A percentile compares a stretch with the other conserved stretches of the same genome.
phyloP scores from a whole-genome alignment of 2,329 filamentous ascomycete genomes.

The Diaporthe vaccinii region DNA sequence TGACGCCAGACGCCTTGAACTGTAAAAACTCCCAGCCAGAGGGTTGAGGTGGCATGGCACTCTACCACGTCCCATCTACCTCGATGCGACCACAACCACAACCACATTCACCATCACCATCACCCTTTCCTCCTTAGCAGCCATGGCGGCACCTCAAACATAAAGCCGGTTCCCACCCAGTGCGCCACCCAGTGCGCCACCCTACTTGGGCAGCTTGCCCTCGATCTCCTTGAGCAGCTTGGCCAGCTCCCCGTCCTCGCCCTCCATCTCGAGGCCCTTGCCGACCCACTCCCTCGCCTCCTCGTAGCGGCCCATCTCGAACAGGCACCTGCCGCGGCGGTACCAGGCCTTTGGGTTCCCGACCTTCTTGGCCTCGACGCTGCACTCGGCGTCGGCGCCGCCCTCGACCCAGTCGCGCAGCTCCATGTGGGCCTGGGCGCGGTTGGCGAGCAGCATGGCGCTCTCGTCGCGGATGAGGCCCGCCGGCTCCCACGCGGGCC shows the following conservation, averaged over 20 bases:
- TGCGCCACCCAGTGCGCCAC: constrained; percentile 42
- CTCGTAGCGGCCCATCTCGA: constrained; percentile 89
- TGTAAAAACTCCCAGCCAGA: background rate
- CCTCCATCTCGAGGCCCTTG: constrained; percentile 85
- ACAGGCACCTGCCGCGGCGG: constrained; percentile 84
- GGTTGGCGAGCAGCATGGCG: constrained; percentile 83
- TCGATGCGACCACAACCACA: background rate
- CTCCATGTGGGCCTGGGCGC: constrained; percentile 91
- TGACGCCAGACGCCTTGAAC: constrained; percentile 29
- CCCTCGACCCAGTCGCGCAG: constrained; percentile 86
- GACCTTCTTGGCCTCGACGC: constrained; percentile 86
- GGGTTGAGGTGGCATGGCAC: background rate
- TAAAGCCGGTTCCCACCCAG: constrained; percentile 30
- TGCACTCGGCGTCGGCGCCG: constrained; percentile 87
- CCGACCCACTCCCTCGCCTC: constrained; percentile 87
- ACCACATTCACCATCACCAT: background rate
- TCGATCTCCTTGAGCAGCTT: constrained; percentile 75
- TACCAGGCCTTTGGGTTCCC: constrained; percentile 97
- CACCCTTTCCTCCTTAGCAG: background rate
- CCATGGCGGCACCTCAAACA: background rate
- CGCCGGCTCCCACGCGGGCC: constrained; percentile 90
- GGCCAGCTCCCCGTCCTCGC: constrained; percentile 74
- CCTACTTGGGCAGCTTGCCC: constrained; percentile 52
- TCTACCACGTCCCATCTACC: background rate
- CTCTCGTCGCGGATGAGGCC: constrained; percentile 89